Evolutionary conservation across 371 early-diverging fungal genomes (phyloP), one percentile per base, ranked within the genome.

Genomic region (Mortierella sp.): DNA sequence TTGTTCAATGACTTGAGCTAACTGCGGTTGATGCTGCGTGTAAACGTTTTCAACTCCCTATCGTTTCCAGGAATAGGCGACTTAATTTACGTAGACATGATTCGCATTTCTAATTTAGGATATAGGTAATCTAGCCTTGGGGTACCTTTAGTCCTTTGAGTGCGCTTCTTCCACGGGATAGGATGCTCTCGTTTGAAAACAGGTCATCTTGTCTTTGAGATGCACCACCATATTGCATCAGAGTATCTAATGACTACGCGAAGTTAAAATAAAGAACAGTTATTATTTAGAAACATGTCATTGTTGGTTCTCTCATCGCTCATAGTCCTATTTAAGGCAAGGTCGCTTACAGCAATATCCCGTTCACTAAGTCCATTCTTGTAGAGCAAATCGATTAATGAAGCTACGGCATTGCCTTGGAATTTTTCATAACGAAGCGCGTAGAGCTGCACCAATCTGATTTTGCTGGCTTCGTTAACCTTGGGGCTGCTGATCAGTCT

Each of bases 1-100:
- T 43, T 88, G 83, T 67, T 95, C 93, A 29, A 99, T 53, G 32
- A 91, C 93, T 37, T 92, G 91, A 0, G 89, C 91, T 53, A 98
- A 68, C 9, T 90, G 88, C 10, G 98, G 97, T n/a, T 88, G 88
- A 79, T 99, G 98, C 75, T 97, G 97, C 12, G 98, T 98, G 82
- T 97, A 99, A 13, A 99, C 98, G 72, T 98, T 98, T 67, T 98
- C 98, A n/a, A 96, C 96, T 3, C 98, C 99, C 87, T 94, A 76
- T 47, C 47, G 40, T 40, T 15, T 3, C 15, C 9, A 10, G 13
- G 40, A 10, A 2, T 40, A 40, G 40, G 15, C 10, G 15, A 15
- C 1, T 40, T 40, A 40, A 40, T 40, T 13, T 40, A 10, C 15
- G 40, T 1, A 40, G 31, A 28, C n/a, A 29, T n/a, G n/a, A n/a